Base-by-base conservation (phyloP, 2,329 filamentous ascomycete species). In the Apiospora arundinis region DNA sequence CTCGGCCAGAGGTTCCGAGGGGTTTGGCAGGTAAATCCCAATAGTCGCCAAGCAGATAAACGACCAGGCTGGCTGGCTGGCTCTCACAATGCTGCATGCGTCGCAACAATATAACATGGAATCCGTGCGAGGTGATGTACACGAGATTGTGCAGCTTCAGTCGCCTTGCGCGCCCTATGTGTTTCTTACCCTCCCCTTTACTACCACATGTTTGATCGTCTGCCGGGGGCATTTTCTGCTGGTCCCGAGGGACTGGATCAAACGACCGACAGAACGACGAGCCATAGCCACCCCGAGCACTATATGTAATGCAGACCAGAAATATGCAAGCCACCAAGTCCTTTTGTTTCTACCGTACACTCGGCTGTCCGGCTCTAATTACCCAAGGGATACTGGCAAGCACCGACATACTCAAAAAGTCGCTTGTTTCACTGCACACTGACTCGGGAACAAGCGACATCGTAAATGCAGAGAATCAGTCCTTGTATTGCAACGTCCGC, bases 181-280 rank as follows among this genome's bases (percentile, higher is more conserved):
- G 16, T 60, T 21, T n/a, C 4, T 1, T 21, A 37, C 28, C 28
- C 28, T 14, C 18, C 28, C 28, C 16, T 9, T 60, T 16, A 28
- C 5, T 60, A 56, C 21, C 49, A 21, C 25, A 7, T 28, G 56
- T 40, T 63, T 63, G 56, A 63, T 63, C 56, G 32, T 40, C 56
- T n/a, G 49, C n/a, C 28, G 28, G 28, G 25, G 49, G 32, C 16
- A 14, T 40, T 63, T 8, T 37, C 18, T 18, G 18, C 18, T 18
- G 37, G 32, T 40, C 56, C 56, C 56, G 56, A 63, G 56, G 56
- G 32, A n/a, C 37, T n/a, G 56, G 56, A 63, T 63, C 56, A 60
- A 60, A 37, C 52, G 18, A 60, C 52, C 16, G 52, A 60, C 52
- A 37, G 28, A 37, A 32, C 6, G 6, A 32, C 32, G 32, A 32